Conservation (phyloP, 768 basidiomycete genomes). For the Lactarius akahatsu region DNA sequence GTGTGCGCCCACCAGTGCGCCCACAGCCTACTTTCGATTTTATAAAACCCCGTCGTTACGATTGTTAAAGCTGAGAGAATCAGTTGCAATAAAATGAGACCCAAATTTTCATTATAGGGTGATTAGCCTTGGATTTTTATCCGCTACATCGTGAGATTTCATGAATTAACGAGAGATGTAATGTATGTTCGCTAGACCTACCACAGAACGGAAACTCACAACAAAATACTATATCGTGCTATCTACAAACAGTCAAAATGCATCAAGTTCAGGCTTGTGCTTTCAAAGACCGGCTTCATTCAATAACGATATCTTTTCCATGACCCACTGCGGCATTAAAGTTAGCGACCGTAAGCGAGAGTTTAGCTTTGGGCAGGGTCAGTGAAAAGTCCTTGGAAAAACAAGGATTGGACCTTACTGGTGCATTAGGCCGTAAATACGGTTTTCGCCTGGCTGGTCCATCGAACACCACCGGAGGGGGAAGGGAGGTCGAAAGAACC, state of each 20-base stretch:
- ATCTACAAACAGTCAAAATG: not conserved
- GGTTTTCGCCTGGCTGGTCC: slow-evolving; percentile 40
- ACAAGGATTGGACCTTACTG: not conserved
- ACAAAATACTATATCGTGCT: not conserved
- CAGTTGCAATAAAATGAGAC: not conserved
- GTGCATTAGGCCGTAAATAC: not conserved
- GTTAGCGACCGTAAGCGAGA: not conserved
- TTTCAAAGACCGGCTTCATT: not conserved
- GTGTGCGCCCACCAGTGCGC: not conserved
- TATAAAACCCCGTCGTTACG: not conserved
- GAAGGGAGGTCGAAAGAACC: slow-evolving; percentile 33
- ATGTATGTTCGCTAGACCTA: not conserved
- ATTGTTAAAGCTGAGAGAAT: not conserved
- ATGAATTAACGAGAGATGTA: not conserved
- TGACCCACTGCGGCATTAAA: not conserved
- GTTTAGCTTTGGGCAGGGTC: not conserved
- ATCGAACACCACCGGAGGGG: slow-evolving; percentile 44
- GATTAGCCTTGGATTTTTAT: not conserved
- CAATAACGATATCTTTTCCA: slow-evolving; percentile 2
- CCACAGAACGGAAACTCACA: not conserved
- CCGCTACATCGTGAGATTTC: slow-evolving; percentile 15
- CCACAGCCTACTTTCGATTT: not conserved
- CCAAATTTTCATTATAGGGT: too few relatives aligned
- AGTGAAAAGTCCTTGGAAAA: not conserved
- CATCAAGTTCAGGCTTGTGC: not conserved